phyloP scores from a whole-genome alignment of 352 stramenopile genomes.

The Elongisporangium prolatum region DNA sequence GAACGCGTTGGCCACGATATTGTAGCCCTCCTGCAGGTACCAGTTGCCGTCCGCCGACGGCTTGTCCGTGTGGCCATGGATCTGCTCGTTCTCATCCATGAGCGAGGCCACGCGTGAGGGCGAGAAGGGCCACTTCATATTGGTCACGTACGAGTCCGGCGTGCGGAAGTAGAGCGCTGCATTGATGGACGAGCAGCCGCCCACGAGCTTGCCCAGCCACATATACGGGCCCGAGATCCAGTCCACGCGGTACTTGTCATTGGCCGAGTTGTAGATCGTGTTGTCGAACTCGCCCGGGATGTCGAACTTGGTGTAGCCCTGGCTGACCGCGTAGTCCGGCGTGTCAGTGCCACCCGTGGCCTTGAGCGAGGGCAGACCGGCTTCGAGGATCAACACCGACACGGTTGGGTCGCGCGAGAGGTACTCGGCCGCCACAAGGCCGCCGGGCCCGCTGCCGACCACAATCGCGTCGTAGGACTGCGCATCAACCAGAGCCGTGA shows the following conservation, averaged over 20 bases:
- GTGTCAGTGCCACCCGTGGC: constrained; percentile 40
- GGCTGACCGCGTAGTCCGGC: constrained; percentile 31
- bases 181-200: constrained; percentile 82
- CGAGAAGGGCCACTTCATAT: constrained; percentile 44
- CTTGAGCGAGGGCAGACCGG: constrained; percentile 32
- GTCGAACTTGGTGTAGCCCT: constrained; percentile 60
- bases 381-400: constrained; percentile 58
- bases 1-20: constrained; percentile 36
- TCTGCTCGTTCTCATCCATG: constrained; percentile 46
- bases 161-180: constrained; percentile 78
- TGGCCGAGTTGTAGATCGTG: constrained; percentile 31
- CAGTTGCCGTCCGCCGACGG: constrained; percentile 41
- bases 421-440: constrained; percentile 54
- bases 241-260: constrained; percentile 47
- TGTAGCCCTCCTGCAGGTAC: constrained; percentile 53
- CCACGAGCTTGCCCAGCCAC: constrained; percentile 73
- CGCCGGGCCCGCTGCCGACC: constrained; percentile 48
- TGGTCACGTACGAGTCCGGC: constrained; percentile 37
- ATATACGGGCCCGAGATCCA: constrained; percentile 40
- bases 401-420: constrained; percentile 40
- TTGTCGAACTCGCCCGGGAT: constrained; percentile 57
- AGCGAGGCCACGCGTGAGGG: constrained; percentile 54
- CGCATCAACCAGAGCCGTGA: constrained; percentile 2
- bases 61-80: constrained; percentile 37
- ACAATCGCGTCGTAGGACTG: constrained; percentile 54